These are phyloP conservation scores for Aspergillus thermomutatus DNA, from an alignment of 2,329 filamentous ascomycete species.

Conservation along the genomic window DNA sequence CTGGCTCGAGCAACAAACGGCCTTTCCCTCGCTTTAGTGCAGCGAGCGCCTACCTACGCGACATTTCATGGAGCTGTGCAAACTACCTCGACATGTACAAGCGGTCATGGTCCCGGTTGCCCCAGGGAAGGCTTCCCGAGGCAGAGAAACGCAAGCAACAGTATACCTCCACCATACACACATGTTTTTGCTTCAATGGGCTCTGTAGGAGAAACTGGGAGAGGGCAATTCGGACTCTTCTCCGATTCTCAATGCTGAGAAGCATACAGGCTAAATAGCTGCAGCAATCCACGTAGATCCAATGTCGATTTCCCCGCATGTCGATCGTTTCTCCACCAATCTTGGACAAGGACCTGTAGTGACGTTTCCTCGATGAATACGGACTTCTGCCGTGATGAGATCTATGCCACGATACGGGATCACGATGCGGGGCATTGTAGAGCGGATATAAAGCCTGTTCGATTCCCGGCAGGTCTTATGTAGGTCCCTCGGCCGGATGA, in stretches of 20 bases:
- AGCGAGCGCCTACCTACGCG: no score
- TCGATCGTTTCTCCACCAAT: background rate
- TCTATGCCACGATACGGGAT: background rate
- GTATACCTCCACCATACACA: no score
- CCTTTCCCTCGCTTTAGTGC: no score
- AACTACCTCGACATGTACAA: no score
- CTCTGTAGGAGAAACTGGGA: background rate
- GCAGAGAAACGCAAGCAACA: no score
- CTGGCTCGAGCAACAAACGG: no score
- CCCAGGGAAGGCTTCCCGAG: no score
- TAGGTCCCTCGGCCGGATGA: background rate
- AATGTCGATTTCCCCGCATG: background rate
- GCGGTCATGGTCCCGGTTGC: no score
- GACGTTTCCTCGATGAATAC: background rate
- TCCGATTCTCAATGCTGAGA: background rate
- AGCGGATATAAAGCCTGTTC: background rate
- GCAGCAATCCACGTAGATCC: background rate
- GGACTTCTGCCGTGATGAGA: background rate
- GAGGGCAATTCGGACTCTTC: background rate
- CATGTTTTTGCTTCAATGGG: background rate
- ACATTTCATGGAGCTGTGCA: no score
- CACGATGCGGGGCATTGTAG: background rate
- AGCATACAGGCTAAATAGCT: background rate
- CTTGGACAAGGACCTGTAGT: background rate
- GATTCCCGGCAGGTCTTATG: background rate